A percentile compares a stretch with the other conserved stretches of the same genome.
Conservation (phyloP, 352 stramenopile species). For the Thraustochytrium striatum region DNA sequence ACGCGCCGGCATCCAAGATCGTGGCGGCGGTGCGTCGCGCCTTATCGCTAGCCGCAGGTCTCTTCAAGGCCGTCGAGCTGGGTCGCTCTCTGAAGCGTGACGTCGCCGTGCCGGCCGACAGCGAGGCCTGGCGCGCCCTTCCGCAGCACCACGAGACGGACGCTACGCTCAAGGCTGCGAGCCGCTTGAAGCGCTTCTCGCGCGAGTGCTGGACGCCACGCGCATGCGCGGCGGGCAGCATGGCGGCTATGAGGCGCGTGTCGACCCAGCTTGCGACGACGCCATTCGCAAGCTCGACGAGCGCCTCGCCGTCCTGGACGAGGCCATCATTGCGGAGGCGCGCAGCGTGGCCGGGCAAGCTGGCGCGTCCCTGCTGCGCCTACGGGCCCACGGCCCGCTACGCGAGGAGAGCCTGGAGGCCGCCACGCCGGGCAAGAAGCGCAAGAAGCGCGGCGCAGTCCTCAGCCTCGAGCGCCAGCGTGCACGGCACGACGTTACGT, state of each 20-base stretch:
- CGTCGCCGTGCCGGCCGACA: background rate
- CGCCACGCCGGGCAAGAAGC: background rate
- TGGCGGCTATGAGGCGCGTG: background rate
- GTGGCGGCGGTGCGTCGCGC: background rate
- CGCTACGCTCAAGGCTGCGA: background rate
- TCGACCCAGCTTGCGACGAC: background rate
- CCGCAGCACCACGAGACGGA: background rate
- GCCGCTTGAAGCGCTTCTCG: background rate
- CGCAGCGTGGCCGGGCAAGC: background rate
- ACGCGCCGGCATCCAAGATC: conserved; percentile 28
- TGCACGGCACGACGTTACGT: conserved; percentile 24
- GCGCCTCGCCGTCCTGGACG: background rate
- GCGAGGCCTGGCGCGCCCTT: background rate
- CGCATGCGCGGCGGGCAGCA: background rate
- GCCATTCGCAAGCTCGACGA: background rate
- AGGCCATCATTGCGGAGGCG: background rate
- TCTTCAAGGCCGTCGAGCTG: background rate
- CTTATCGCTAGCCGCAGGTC: too few species aligned
- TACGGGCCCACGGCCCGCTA: background rate
- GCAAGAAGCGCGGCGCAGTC: background rate
- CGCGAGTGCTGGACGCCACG: background rate
- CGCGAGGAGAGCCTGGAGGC: background rate
- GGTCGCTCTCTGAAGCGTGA: background rate
- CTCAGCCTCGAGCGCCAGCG: conserved; percentile 25
- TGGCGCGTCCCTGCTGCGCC: background rate